phyloP scores from a whole-genome alignment of 2,329 filamentous ascomycete genomes.

The Myriosclerotinia duriaeana region DNA sequence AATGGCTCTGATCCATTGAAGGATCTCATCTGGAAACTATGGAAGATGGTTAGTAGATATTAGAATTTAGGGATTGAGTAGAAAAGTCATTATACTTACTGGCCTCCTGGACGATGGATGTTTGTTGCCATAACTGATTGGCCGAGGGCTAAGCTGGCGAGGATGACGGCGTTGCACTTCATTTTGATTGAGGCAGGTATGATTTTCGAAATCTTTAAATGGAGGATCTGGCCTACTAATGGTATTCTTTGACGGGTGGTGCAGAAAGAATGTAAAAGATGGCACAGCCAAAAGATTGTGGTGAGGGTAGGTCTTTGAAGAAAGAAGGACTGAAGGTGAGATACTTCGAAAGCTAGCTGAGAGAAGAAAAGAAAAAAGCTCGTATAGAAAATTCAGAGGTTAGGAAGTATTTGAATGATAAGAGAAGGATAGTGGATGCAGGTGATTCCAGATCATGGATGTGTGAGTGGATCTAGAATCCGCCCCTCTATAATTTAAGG shows the following conservation, averaged over 20 bases:
- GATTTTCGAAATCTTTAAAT: neutral
- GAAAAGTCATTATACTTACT: slow-evolving; percentile 8
- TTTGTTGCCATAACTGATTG: slow-evolving; percentile 23
- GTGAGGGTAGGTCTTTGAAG: slow-evolving; percentile 14
- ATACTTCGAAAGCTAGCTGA: slow-evolving; percentile 18
- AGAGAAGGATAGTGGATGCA: slow-evolving; percentile 8
- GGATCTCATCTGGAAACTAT: slow-evolving; percentile 11
- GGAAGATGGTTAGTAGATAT: neutral
- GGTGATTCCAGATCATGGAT: slow-evolving; percentile 15
- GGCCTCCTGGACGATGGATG: slow-evolving; percentile 16
- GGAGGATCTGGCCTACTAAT: slow-evolving; percentile 20
- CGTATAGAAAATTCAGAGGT: neutral
- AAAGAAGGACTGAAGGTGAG: slow-evolving; percentile 22
- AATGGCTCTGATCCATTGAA: slow-evolving; percentile 1
- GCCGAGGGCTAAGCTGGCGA: slow-evolving; percentile 22
- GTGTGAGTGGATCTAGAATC: slow-evolving; percentile 7
- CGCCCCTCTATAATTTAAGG: slow-evolving; percentile 22
- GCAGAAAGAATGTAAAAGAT: slow-evolving; percentile 13
- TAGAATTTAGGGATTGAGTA: neutral
- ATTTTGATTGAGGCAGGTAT: slow-evolving; percentile 8
- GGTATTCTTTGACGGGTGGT: slow-evolving; percentile 13
- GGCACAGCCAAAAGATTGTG: slow-evolving; percentile 21
- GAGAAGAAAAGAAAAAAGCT: neutral
- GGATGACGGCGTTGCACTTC: slow-evolving; percentile 22
- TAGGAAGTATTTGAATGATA: slow-evolving; percentile 16